These are phyloP conservation scores for Trichopus zeylanicus DNA, from an alignment of 116 monocot genomes.

Conservation along the genomic window DNA sequence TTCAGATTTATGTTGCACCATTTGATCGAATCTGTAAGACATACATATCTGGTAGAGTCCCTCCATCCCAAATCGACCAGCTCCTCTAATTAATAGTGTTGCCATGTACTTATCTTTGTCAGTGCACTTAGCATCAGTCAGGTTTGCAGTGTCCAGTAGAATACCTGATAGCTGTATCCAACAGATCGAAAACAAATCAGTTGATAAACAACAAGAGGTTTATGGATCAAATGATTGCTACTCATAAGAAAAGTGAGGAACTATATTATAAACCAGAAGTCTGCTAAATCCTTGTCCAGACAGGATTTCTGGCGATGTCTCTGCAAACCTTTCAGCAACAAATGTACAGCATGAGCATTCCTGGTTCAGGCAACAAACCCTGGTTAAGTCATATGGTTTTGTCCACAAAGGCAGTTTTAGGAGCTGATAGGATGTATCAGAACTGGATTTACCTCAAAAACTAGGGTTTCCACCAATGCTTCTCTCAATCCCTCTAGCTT, in stretches of 20 bases:
- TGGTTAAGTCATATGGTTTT: neutral
- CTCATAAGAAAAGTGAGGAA: neutral
- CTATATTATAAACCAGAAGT: too few relatives aligned
- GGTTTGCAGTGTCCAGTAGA: conserved; percentile 23
- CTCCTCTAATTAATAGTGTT: conserved; percentile 25
- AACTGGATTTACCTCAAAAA: conserved; percentile 1
- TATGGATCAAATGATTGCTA: too few relatives aligned
- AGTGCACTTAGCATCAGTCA: conserved; percentile 19
- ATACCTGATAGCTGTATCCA: conserved; percentile 26
- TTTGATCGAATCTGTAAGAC: neutral
- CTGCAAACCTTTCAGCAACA: conserved; percentile 17
- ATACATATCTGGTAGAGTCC: conserved; percentile 31
- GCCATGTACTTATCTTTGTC: conserved; percentile 32
- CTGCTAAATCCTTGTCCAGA: conserved; percentile 23
- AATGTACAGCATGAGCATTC: conserved; percentile 21
- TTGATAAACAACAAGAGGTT: too few relatives aligned
- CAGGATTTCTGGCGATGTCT: conserved; percentile 19
- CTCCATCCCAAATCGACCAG: conserved; percentile 25
- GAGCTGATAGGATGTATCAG: too few relatives aligned
- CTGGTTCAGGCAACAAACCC: conserved; percentile 10
- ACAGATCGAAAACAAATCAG: neutral
- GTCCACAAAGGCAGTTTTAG: neutral
- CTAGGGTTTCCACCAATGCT: conserved; percentile 12
- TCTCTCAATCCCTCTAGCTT: conserved; percentile 34
- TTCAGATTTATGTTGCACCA: neutral